Conservation (phyloP, 139 green algal genomes). For the Picocystis salinarum region DNA sequence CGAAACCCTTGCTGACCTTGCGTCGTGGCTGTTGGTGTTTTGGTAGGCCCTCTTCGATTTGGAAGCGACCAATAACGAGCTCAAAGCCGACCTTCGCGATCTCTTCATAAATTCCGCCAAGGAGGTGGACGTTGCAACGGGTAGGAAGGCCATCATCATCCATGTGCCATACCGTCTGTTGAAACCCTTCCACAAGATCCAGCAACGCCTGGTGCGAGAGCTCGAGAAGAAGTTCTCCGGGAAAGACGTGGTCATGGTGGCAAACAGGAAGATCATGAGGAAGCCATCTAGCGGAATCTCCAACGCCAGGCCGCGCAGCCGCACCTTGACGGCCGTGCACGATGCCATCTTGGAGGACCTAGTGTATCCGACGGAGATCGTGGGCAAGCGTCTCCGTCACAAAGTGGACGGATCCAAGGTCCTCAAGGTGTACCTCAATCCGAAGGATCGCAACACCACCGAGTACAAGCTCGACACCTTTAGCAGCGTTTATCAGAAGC, state of each 20-base stretch:
- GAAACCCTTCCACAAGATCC: conserved; percentile 96
- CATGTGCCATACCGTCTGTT: conserved; percentile 91
- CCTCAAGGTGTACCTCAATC: conserved; percentile 59
- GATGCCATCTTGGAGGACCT: conserved; percentile 83
- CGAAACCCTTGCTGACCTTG: not conserved
- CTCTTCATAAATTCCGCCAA: conserved; percentile 90
- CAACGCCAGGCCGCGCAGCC: conserved; percentile 51
- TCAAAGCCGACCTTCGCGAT: conserved; percentile 92
- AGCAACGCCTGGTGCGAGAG: conserved; percentile 90
- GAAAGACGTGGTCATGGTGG: conserved; percentile 93
- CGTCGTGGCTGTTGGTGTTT: not conserved
- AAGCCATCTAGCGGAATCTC: conserved; percentile 40
- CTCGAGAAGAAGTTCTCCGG: conserved; percentile 99
- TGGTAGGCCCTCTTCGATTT: conserved; percentile 95
- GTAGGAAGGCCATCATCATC: conserved; percentile 92
- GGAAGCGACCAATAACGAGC: conserved; percentile 93
- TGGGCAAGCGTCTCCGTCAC: conserved; percentile 93
- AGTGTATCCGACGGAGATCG: conserved; percentile 96
- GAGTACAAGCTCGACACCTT: conserved; percentile 99
- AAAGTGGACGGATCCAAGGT: conserved; percentile 71
- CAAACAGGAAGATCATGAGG: conserved; percentile 78
- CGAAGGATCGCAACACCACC: conserved; percentile 92
- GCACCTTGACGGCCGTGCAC: conserved; percentile 91
- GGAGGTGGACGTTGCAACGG: conserved; percentile 71
- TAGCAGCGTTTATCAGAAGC: conserved; percentile 90